Percentiles rank a stretch among this genome's conserved stretches.
phyloP scores from a whole-genome alignment of 805 yeast genomes.

The Torulaspora franciscae region DNA sequence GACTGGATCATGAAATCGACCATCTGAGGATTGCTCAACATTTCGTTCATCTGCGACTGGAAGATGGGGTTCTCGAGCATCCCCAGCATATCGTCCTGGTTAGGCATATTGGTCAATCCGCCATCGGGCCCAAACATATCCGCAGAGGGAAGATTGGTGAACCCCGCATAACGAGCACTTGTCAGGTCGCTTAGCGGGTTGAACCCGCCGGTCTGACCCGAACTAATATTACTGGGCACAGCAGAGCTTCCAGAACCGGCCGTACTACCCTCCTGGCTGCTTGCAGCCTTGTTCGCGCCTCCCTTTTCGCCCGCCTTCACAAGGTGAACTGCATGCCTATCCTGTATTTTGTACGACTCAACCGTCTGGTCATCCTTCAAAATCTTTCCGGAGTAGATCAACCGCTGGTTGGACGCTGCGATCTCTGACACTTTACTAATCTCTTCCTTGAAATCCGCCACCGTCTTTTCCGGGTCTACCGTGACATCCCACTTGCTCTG shows the following conservation, averaged over 20 bases:
- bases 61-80: constrained; percentile 80
- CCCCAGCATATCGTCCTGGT: constrained; percentile 64
- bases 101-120: constrained; percentile 62
- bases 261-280: constrained; percentile 23
- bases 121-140: constrained; percentile 93
- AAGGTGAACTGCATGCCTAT: constrained; percentile 83
- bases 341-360: constrained; percentile 70
- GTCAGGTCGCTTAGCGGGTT: constrained; percentile 90
- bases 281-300: constrained; percentile 24
- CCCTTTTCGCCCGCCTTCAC: constrained; percentile 66
- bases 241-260: constrained; percentile 17
- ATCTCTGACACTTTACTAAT: constrained; percentile 59
- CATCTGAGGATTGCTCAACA: constrained; percentile 86
- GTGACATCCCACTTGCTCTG: constrained; percentile 72
- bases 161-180: constrained; percentile 94
- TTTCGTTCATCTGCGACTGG: constrained; percentile 74
- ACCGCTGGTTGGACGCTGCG: constrained; percentile 75
- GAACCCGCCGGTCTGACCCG: constrained; percentile 78
- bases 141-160: constrained; percentile 74
- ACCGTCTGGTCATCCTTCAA: constrained; percentile 78
- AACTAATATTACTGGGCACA: constrained; percentile 74
- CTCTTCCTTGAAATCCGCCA: constrained; percentile 62
- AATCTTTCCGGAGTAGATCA: constrained; percentile 91
- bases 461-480: constrained; percentile 50
- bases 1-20: constrained; percentile 73